A percentile compares a stretch with the other conserved stretches of the same genome.
phyloP scores from a whole-genome alignment of 805 yeast genomes.

The Myxozyma neglecta region DNA sequence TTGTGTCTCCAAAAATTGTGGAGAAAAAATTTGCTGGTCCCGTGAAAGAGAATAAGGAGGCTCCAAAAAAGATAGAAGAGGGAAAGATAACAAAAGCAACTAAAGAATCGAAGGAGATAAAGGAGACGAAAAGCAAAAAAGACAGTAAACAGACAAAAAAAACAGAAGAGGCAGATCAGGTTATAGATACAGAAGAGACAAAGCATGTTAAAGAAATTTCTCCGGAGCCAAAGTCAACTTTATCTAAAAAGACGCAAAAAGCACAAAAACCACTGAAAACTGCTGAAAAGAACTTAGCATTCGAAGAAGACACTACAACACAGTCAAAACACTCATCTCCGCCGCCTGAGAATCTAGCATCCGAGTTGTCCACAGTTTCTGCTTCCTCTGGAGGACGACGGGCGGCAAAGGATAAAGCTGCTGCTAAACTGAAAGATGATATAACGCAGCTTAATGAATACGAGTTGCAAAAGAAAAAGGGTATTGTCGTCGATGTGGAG shows the following conservation, averaged over 20 bases:
- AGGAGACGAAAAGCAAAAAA: too few relatives aligned
- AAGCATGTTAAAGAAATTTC: too few relatives aligned
- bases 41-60: too few relatives aligned
- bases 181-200: too few relatives aligned
- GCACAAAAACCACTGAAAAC: not conserved
- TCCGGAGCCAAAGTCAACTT: too few relatives aligned
- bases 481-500: conserved; percentile 40
- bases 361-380: not conserved
- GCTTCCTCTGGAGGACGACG: conserved; percentile 30
- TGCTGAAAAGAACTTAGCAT: not conserved
- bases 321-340: not conserved
- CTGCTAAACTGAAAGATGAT: conserved; percentile 61
- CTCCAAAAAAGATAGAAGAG: too few relatives aligned
- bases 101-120: too few relatives aligned
- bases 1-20: too few relatives aligned
- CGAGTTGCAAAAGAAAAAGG: conserved; percentile 54
- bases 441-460: conserved; percentile 68
- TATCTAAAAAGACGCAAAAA: not conserved
- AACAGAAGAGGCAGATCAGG: too few relatives aligned
- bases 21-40: too few relatives aligned
- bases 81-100: too few relatives aligned
- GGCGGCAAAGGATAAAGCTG: conserved; percentile 66
- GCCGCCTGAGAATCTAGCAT: not conserved
- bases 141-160: too few relatives aligned
- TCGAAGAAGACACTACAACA: not conserved